Conservation (phyloP, 306 rosid genomes). For the Leucaena leucocephala region DNA sequence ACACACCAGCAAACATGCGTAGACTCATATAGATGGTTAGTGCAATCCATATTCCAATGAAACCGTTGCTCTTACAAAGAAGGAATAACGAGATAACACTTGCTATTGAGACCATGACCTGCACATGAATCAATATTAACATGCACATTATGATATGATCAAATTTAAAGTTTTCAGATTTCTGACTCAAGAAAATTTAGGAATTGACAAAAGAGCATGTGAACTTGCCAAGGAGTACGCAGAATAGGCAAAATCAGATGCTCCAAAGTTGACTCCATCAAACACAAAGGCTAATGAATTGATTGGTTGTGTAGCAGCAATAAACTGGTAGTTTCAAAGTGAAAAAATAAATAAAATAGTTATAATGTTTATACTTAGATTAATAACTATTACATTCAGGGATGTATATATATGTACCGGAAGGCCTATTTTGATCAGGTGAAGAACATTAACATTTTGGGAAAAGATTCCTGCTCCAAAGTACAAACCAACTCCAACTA, state of each 20-base stretch:
- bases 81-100: constrained; percentile 66
- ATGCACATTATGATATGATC: too few relatives aligned
- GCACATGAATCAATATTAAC: neutral
- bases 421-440: constrained; percentile 61
- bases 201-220: neutral
- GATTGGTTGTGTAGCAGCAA: constrained; percentile 91
- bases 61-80: constrained; percentile 65
- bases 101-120: constrained; percentile 75
- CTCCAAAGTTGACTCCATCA: constrained; percentile 93
- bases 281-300: constrained; percentile 84
- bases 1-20: constrained; percentile 80
- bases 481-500: constrained; percentile 70
- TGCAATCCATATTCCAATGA: constrained; percentile 91
- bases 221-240: constrained; percentile 79
- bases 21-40: constrained; percentile 81
- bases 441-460: constrained; percentile 56
- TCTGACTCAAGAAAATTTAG: neutral
- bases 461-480: constrained; percentile 82
- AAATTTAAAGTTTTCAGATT: too few relatives aligned
- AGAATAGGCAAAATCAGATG: constrained; percentile 87
- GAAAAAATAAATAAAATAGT: neutral
- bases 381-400: neutral
- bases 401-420: constrained; percentile 55
- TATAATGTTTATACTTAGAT: neutral
- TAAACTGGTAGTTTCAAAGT: constrained; percentile 53